Percentiles rank a stretch among this genome's conserved stretches.
phyloP scores from a whole-genome alignment of 164 flowering plant genomes.

The Nymphaea thermarum region DNA sequence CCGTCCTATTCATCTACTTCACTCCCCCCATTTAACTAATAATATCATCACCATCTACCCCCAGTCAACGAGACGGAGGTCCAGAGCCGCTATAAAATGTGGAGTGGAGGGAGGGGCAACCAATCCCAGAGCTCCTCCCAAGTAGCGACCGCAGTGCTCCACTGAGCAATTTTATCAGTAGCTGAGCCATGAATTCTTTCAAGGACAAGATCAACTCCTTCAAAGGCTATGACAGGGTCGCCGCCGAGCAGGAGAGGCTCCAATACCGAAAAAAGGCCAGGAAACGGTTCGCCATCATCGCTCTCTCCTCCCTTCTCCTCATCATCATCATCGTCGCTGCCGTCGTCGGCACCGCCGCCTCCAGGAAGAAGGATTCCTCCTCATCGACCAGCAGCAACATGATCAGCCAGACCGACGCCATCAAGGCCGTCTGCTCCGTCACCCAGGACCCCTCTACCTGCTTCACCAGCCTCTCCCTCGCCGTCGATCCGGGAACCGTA shows the following conservation, averaged over 20 bases:
- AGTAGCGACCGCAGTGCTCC: too few relatives aligned
- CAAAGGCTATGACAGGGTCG: constrained; percentile 36
- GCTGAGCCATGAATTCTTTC: not conserved
- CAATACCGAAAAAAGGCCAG: constrained; percentile 27
- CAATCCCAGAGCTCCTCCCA: too few relatives aligned
- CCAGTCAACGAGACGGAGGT: too few relatives aligned
- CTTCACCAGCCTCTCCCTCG: constrained; percentile 22
- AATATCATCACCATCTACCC: too few relatives aligned
- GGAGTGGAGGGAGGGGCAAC: too few relatives aligned
- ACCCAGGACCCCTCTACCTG: constrained; percentile 50
- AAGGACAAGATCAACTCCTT: constrained; percentile 9
- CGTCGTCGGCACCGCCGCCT: constrained; percentile 26
- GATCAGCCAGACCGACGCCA: constrained; percentile 15
- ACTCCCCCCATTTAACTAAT: too few relatives aligned
- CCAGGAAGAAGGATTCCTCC: not conserved
- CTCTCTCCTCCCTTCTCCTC: constrained; percentile 36
- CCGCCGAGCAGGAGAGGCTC: constrained; percentile 29
- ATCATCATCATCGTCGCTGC: constrained; percentile 34
- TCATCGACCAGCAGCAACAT: not conserved
- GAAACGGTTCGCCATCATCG: constrained; percentile 35
- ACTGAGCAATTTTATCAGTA: too few relatives aligned
- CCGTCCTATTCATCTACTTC: too few relatives aligned
- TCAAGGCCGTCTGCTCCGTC: constrained; percentile 42
- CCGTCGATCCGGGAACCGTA: constrained; percentile 7
- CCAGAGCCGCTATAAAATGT: too few relatives aligned